Conservation (phyloP, 495 filamentous ascomycete genomes). For the Aspergillus saccharolyticus region DNA sequence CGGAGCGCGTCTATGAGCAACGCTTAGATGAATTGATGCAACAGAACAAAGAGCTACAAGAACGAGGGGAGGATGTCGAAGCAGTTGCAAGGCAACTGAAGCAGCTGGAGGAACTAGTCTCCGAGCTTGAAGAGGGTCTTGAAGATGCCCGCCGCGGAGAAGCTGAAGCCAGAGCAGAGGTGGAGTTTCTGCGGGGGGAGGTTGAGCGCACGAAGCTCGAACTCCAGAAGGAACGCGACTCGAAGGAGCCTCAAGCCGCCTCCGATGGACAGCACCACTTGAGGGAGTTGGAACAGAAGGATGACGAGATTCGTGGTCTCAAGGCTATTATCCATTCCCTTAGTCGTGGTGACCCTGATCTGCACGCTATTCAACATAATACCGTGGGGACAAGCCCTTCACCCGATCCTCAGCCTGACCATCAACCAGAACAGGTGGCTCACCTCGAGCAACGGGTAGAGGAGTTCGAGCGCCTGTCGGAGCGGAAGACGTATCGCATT, state of each 20-base stretch:
- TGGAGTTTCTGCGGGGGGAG: slow-evolving; percentile 92
- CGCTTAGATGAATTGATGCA: slow-evolving; percentile 83
- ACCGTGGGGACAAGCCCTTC: slow-evolving; percentile 13
- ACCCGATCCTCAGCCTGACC: slow-evolving; percentile 26
- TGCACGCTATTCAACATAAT: slow-evolving; percentile 26
- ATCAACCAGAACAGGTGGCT: slow-evolving; percentile 31
- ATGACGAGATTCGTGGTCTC: slow-evolving; percentile 93
- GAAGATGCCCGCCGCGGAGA: slow-evolving; percentile 96
- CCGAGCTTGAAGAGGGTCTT: slow-evolving; percentile 92
- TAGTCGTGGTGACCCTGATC: slow-evolving; percentile 59
- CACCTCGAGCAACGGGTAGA: slow-evolving; percentile 69
- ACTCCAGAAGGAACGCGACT: slow-evolving; percentile 83
- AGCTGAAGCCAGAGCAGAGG: slow-evolving; percentile 91
- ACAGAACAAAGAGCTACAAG: slow-evolving; percentile 75
- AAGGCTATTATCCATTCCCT: slow-evolving; percentile 98
- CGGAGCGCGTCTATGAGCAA: slow-evolving; percentile 95
- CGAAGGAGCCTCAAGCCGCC: slow-evolving; percentile 49
- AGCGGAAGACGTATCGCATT: slow-evolving; percentile 69
- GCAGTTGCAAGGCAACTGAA: slow-evolving; percentile 86
- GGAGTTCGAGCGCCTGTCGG: slow-evolving; percentile 64
- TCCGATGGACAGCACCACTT: slow-evolving; percentile 45
- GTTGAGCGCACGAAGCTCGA: slow-evolving; percentile 92
- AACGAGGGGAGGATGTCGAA: slow-evolving; percentile 82
- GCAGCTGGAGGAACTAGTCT: slow-evolving; percentile 91
- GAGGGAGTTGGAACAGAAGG: slow-evolving; percentile 84